Evolutionary conservation across 1,284 basidiomycete species (phyloP).

Genomic region (Cystobasidiaceae sp.): DNA sequence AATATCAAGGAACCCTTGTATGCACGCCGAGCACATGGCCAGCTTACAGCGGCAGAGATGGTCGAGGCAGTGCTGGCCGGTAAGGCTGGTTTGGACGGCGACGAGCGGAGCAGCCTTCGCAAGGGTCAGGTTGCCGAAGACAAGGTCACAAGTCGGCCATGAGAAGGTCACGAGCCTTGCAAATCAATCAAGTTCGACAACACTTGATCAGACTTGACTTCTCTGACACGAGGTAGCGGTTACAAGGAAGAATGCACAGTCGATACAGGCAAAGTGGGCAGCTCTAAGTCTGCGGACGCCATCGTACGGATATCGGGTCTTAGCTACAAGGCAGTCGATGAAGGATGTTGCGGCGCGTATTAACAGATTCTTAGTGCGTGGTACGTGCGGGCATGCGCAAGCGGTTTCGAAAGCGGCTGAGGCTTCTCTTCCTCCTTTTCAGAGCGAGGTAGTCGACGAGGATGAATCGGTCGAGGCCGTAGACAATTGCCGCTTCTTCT

Average conservation of each 20-base stretch:
- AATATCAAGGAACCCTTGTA: not conserved
- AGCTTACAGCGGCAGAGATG: slow-evolving; percentile 9
- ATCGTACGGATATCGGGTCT: too few relatives aligned
- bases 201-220: not conserved
- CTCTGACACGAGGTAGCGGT: too few relatives aligned
- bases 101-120: slow-evolving; percentile 12
- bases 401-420: too few relatives aligned
- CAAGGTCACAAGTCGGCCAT: slow-evolving; percentile 3
- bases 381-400: too few relatives aligned
- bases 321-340: too few relatives aligned
- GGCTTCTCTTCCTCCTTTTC: too few relatives aligned
- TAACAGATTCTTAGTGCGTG: too few relatives aligned
- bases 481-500: slow-evolving; percentile 3
- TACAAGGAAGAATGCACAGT: not conserved
- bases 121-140: slow-evolving; percentile 13
- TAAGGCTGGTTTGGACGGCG: slow-evolving; percentile 9
- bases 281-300: too few relatives aligned
- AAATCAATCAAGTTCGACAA: not conserved
- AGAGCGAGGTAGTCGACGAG: not conserved
- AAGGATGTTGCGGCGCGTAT: too few relatives aligned
- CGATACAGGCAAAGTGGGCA: too few relatives aligned
- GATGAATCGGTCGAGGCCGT: not conserved
- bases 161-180: not conserved
- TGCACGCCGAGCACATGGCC: not conserved
- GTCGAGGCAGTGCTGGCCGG: slow-evolving; percentile 21